Evolutionary conservation across 2,329 filamentous ascomycete genomes (phyloP), one percentile per base, ranked within the genome.

Genomic region (Alternaria sp.): DNA sequence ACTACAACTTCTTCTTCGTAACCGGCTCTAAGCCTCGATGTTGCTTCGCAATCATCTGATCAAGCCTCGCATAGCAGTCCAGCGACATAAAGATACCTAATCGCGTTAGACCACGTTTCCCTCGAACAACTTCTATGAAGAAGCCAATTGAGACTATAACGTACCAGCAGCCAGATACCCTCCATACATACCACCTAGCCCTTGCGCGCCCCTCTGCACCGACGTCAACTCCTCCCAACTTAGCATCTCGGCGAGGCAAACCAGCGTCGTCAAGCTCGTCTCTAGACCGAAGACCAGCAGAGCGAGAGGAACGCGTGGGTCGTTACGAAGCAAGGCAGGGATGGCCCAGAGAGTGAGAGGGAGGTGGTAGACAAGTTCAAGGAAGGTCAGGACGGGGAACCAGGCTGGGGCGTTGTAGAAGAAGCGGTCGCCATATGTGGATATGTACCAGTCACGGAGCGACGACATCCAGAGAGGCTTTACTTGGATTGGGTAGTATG

Each of bases 371-470:
- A 87, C 60, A 3, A 86, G 72, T 73, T 91, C 89, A 72, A 90
- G 84, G 74, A 83, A 85, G 25, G 85, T 83, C 72, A 87, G 89
- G 13, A 81, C 67, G 11, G 79, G 80, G 73, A 91, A 91, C 85
- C 87, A 91, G 5, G 82, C 75, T 43, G 88, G 88, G 2, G 87
- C 83, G 4, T 80, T 72, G 32, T 84, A 81, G 79, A 91, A 90
- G 81, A 90, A 90, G 57, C 85, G 86, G 72, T 91, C 89, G 13
- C 84, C 82, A 75, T 90, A 90, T 1, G 84, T 89, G 2, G 80
- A 73, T 63, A 90, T 81, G 77, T 91, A 90, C 77, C 81, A 90
- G 3, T 79, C 71, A 61, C 86, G 85, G 3, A 91, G 63, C 0
- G 76, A 64, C 45, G 75, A 74, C 70, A 89, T 84, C 73, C 87